Conservation (phyloP, 2,329 filamentous ascomycete species). For the Lithohypha guttulata region DNA sequence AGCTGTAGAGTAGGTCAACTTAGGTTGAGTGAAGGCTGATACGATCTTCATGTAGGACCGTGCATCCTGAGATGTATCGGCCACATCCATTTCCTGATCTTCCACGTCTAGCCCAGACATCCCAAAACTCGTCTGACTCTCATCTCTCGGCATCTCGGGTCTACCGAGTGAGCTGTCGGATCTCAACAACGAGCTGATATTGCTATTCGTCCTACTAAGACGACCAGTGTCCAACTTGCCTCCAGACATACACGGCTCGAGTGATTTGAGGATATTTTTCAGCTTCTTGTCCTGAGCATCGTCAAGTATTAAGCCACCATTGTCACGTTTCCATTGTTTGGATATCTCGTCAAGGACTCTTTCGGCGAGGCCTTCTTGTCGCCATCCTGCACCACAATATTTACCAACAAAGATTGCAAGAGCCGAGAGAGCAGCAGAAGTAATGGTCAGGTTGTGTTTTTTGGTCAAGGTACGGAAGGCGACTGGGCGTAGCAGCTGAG, state of each 20-base stretch:
- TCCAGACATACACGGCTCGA: constrained; percentile 85
- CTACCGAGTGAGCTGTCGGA: constrained; percentile 38
- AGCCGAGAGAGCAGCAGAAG: constrained; percentile 72
- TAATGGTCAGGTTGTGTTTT: constrained; percentile 89
- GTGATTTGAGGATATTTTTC: constrained; percentile 67
- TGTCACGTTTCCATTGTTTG: constrained; percentile 79
- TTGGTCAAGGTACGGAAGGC: constrained; percentile 96
- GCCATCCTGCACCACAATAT: constrained; percentile 91
- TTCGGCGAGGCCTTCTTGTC: constrained; percentile 87
- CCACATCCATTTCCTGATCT: constrained; percentile 42
- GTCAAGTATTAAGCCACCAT: constrained; percentile 83
- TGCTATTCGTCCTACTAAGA: constrained; percentile 36
- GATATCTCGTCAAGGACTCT: constrained; percentile 85
- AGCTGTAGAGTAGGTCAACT: constrained; percentile 34
- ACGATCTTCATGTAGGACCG: constrained; percentile 77
- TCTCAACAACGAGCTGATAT: constrained; percentile 41
- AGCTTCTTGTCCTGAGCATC: constrained; percentile 61
- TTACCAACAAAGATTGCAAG: constrained; percentile 83
- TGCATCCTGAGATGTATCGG: constrained; percentile 57
- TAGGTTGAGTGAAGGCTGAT: constrained; percentile 73
- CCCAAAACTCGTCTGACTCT: constrained; percentile 56
- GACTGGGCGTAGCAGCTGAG: constrained; percentile 73
- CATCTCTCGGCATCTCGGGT: constrained; percentile 41
- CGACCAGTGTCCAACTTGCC: constrained; percentile 48
- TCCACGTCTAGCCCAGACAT: constrained; percentile 38